These are phyloP conservation scores for Yarrowia sp. DNA, from an alignment of 805 yeast species.

Conservation along the genomic window DNA sequence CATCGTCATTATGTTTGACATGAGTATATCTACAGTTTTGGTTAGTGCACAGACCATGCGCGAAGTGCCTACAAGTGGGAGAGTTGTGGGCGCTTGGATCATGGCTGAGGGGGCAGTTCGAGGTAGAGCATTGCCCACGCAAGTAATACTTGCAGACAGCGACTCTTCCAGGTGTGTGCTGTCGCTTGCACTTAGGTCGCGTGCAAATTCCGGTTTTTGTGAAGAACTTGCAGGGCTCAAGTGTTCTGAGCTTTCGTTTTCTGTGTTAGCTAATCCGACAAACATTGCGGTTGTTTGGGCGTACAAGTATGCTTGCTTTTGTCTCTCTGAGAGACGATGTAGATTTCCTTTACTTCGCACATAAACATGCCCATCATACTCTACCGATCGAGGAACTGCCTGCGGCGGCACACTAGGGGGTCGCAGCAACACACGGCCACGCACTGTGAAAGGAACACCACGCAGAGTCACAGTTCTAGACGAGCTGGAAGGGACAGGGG, in stretches of 20 bases:
- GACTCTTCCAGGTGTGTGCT: slow-evolving; percentile 4
- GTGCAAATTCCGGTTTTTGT: slow-evolving; percentile 29
- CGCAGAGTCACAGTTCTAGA: slow-evolving; percentile 16
- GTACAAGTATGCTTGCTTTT: slow-evolving; percentile 36
- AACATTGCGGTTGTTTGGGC: neutral
- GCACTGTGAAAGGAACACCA: slow-evolving; percentile 21
- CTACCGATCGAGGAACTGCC: slow-evolving; percentile 19
- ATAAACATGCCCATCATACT: slow-evolving; percentile 27
- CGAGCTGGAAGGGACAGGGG: neutral
- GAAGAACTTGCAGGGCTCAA: slow-evolving; percentile 21
- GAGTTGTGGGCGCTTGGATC: slow-evolving; percentile 8
- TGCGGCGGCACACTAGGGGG: slow-evolving; percentile 30
- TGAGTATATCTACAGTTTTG: slow-evolving; percentile 30
- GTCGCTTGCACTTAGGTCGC: slow-evolving; percentile 9
- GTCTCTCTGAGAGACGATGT: slow-evolving; percentile 33
- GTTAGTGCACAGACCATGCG: slow-evolving; percentile 34
- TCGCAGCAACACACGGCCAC: slow-evolving; percentile 34
- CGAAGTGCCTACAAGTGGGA: slow-evolving; percentile 25
- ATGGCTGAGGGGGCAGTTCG: slow-evolving; percentile 22
- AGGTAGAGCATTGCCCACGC: slow-evolving; percentile 8
- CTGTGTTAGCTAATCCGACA: slow-evolving; percentile 22
- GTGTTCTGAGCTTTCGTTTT: neutral
- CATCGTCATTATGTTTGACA: slow-evolving; percentile 25
- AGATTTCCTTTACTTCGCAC: slow-evolving; percentile 36
- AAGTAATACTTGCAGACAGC: slow-evolving; percentile 32